phyloP scores from a whole-genome alignment of 306 rosid species.

The Citrullus amarus region DNA sequence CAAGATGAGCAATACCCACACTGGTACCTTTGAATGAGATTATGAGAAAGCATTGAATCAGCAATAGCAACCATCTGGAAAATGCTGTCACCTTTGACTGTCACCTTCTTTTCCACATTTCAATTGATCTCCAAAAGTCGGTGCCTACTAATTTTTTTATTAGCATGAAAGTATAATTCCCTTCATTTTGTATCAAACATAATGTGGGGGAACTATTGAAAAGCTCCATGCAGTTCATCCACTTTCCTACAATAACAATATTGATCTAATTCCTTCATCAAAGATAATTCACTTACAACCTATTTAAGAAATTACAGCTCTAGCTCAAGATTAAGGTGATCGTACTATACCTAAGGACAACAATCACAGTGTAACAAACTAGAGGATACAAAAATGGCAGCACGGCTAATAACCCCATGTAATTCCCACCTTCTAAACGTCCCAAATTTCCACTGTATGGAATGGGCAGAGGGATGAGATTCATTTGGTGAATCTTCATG shows the following conservation, averaged over 20 bases:
- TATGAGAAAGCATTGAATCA: neutral
- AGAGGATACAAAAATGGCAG: conserved; percentile 6
- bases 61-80: neutral
- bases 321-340: neutral
- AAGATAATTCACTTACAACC: neutral
- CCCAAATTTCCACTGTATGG: neutral
- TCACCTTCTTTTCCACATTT: neutral
- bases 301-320: neutral
- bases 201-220: neutral
- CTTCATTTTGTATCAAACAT: neutral
- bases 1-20: neutral
- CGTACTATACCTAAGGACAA: neutral
- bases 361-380: neutral
- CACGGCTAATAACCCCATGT: neutral
- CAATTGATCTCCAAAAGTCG: neutral
- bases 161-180: neutral
- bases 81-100: neutral
- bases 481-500: neutral
- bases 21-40: neutral
- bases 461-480: neutral
- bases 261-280: neutral
- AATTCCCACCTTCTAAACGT: neutral
- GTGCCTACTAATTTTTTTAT: neutral
- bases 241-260: neutral
- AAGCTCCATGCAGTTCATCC: neutral